Percentiles rank a stretch among this genome's conserved stretches.
phyloP scores from a whole-genome alignment of 2,329 filamentous ascomycete genomes.

The Calonectria pseudoturangicola region DNA sequence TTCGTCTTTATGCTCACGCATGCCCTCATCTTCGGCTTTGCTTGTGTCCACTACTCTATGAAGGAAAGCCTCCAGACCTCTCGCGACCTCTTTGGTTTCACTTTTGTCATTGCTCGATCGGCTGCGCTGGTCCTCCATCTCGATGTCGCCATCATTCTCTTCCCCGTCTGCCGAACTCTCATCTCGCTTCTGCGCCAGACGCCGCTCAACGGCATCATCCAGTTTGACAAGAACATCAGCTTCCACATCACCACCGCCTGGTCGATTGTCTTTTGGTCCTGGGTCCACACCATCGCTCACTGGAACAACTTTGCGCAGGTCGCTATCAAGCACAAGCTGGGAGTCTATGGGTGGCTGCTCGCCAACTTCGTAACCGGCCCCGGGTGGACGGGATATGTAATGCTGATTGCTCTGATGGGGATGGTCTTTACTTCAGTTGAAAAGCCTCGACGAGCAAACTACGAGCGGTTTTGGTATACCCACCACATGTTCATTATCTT shows the following conservation, averaged over 20 bases:
- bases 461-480: constrained; percentile 93
- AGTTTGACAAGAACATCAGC: constrained; percentile 92
- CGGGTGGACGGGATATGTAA: constrained; percentile 90
- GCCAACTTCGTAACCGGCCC: constrained; percentile 87
- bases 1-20: constrained; percentile 84
- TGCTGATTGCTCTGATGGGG: constrained; percentile 85
- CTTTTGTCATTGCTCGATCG: constrained; percentile 84
- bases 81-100: constrained; percentile 82
- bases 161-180: constrained; percentile 89
- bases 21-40: constrained; percentile 85
- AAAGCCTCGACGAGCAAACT: constrained; percentile 86
- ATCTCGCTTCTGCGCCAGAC: constrained; percentile 88
- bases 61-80: constrained; percentile 83
- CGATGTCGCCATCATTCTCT: constrained; percentile 85
- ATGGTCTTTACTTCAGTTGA: constrained; percentile 87
- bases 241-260: constrained; percentile 91
- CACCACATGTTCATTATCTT: constrained; percentile 92
- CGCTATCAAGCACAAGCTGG: constrained; percentile 83
- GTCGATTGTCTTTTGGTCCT: constrained; percentile 92
- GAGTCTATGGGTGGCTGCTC: constrained; percentile 85
- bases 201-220: constrained; percentile 88
- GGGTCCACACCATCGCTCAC: constrained; percentile 89
- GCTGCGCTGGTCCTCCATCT: constrained; percentile 87
- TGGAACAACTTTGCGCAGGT: constrained; percentile 91
- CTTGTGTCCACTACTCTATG: constrained; percentile 85